phyloP scores from a whole-genome alignment of 2,329 filamentous ascomycete species.

The Phaeosphaeria sp. region DNA sequence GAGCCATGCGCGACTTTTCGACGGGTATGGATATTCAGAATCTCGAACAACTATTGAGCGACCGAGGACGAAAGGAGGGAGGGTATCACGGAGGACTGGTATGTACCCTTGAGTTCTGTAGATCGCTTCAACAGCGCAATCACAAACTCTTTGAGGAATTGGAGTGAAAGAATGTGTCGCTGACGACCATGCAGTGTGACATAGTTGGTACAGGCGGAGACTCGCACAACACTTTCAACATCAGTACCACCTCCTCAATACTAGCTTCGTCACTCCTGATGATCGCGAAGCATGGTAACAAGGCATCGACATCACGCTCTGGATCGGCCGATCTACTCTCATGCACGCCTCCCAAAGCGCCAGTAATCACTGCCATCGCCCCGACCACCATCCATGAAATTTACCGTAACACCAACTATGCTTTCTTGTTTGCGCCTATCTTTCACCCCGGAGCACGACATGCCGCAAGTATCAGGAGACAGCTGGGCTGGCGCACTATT shows the following conservation, averaged over 20 bases:
- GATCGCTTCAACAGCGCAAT: neutral
- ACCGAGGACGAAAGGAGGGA: conserved; percentile 70
- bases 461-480: conserved; percentile 82
- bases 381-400: conserved; percentile 74
- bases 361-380: conserved; percentile 75
- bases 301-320: conserved; percentile 92
- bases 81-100: conserved; percentile 84
- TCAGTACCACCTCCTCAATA: conserved; percentile 93
- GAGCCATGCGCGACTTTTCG: conserved; percentile 82
- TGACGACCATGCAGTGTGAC: conserved; percentile 66
- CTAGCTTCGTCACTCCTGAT: conserved; percentile 84
- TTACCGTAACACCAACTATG: conserved; percentile 85
- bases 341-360: conserved; percentile 73
- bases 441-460: conserved; percentile 96
- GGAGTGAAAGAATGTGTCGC: neutral
- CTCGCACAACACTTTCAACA: conserved; percentile 97
- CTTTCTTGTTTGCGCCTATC: conserved; percentile 92
- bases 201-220: conserved; percentile 98
- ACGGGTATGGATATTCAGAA: conserved; percentile 71
- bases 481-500: conserved; percentile 92
- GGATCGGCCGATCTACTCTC: conserved; percentile 92
- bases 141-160: neutral
- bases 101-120: conserved; percentile 44
- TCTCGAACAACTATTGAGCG: conserved; percentile 67
- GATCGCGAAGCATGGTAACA: conserved; percentile 94